Conservation (phyloP, 495 filamentous ascomycete species). For the Neurospora sp. region DNA sequence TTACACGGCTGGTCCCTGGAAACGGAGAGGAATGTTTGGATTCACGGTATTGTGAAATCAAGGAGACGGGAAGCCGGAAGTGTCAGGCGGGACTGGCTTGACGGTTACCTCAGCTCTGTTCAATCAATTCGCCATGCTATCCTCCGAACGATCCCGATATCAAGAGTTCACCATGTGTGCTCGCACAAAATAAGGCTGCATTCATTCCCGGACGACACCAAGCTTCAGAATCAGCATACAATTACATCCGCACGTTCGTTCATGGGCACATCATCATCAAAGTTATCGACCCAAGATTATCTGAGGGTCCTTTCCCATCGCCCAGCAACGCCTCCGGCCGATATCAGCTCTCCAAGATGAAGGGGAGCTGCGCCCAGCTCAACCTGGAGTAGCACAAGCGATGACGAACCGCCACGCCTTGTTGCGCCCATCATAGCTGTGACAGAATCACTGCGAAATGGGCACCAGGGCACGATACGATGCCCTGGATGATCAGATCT, state of each 20-base stretch:
- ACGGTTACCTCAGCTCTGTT: not conserved
- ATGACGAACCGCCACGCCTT: slow-evolving; percentile 1
- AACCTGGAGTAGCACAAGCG: slow-evolving; percentile 4
- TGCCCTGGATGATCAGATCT: not conserved
- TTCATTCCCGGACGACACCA: not conserved
- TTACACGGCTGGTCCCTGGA: not conserved
- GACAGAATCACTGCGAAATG: not conserved
- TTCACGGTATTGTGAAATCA: not conserved
- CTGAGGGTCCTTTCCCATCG: not conserved
- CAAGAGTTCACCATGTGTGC: not conserved
- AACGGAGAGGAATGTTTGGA: not conserved
- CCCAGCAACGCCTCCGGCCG: not conserved
- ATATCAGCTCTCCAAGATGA: not conserved
- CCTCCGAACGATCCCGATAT: not conserved
- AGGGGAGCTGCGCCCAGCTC: not conserved
- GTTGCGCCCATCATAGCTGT: not conserved
- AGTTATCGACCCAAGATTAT: not conserved
- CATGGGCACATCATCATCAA: not conserved
- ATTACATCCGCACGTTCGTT: not conserved
- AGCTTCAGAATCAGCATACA: not conserved
- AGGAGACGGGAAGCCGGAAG: not conserved
- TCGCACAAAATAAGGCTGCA: not conserved
- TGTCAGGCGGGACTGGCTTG: not conserved
- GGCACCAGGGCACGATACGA: not conserved
- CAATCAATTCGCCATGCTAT: not conserved